Evolutionary conservation across 164 flowering plant species (phyloP).

Genomic region (Warburgia ugandensis): DNA sequence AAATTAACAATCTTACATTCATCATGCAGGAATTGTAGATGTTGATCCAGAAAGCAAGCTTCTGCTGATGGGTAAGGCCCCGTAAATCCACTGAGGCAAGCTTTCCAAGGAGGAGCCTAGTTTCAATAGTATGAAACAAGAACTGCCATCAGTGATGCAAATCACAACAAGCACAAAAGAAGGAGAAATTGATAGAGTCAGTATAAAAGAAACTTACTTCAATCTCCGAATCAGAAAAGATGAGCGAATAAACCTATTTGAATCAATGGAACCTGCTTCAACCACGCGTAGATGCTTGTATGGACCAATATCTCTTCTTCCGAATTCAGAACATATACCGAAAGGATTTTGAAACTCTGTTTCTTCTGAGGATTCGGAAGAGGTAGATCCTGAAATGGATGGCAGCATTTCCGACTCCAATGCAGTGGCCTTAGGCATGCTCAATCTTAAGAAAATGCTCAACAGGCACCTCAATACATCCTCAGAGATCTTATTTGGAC

Average conservation of each 20-base stretch:
- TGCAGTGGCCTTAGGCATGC: conserved; percentile 25
- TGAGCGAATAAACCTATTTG: conserved; percentile 33
- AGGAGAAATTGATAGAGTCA: background rate
- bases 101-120: conserved; percentile 64
- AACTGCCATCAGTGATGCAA: too few relatives aligned
- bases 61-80: conserved; percentile 75
- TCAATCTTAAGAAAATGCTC: conserved; percentile 58
- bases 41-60: conserved; percentile 93
- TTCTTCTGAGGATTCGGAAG: conserved; percentile 22
- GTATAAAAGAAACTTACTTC: conserved; percentile 44
- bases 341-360: conserved; percentile 56
- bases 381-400: conserved; percentile 16
- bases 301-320: conserved; percentile 66
- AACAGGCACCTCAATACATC: conserved; percentile 50
- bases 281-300: conserved; percentile 47
- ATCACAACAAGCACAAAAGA: background rate
- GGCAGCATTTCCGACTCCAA: conserved; percentile 24
- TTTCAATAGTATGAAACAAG: background rate
- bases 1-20: conserved; percentile 60
- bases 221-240: conserved; percentile 52
- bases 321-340: conserved; percentile 45
- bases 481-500: conserved; percentile 60
- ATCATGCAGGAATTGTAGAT: conserved; percentile 87
- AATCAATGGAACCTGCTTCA: conserved; percentile 45
- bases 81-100: conserved; percentile 49